Evolutionary conservation across 2,329 filamentous ascomycete species (phyloP).

Genomic region (Fusarium anguioides): DNA sequence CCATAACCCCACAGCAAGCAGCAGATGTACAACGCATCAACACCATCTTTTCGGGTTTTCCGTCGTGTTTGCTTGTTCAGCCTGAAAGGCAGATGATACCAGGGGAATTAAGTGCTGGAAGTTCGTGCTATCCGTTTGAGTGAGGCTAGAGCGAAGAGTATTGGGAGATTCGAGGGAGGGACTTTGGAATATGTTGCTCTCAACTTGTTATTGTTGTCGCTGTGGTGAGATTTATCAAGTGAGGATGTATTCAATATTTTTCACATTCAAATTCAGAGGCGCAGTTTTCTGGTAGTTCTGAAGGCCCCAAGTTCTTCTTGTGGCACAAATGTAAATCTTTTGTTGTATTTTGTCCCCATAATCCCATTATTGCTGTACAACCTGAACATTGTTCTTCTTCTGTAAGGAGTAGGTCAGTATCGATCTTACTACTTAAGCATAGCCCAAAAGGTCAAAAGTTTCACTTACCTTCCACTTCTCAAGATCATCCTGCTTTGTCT

Average conservation of each 20-base stretch:
- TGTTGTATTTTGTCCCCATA: constrained; percentile 34
- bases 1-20: constrained; percentile 51
- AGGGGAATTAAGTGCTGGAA: constrained; percentile 2
- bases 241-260: not conserved
- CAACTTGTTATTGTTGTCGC: not conserved
- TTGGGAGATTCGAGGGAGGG: not conserved
- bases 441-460: not conserved
- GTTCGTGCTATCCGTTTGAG: not conserved
- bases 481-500: constrained; percentile 91
- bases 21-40: constrained; percentile 62
- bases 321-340: constrained; percentile 12
- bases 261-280: not conserved
- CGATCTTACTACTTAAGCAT: not conserved
- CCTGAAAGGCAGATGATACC: constrained; percentile 14
- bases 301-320: not conserved
- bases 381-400: constrained; percentile 92
- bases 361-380: constrained; percentile 74
- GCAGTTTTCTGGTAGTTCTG: not conserved
- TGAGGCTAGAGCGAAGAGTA: not conserved
- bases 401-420: constrained; percentile 50
- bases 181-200: not conserved
- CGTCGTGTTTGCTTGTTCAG: constrained; percentile 19
- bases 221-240: not conserved
- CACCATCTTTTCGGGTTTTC: constrained; percentile 39
- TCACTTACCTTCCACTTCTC: constrained; percentile 94